Evolutionary conservation across 108 stramenopile species (phyloP).

Genomic region (Thalassiosira profunda): DNA sequence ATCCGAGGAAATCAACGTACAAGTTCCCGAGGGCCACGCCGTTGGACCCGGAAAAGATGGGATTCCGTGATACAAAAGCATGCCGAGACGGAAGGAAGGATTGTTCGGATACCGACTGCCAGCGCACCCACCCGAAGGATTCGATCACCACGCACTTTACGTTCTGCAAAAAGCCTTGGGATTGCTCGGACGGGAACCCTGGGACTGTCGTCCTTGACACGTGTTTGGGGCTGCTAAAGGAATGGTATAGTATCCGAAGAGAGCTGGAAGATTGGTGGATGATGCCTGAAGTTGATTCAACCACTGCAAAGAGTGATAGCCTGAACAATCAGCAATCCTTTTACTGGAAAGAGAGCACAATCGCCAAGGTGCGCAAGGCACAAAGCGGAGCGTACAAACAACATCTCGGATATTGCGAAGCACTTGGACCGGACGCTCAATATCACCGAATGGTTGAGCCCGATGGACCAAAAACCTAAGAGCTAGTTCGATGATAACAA

Average conservation of each 20-base stretch:
- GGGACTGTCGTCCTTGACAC: slow-evolving; percentile 41
- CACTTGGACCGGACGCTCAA: background rate
- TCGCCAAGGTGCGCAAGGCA: background rate
- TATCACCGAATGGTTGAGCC: slow-evolving; percentile 16
- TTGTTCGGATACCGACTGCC: slow-evolving; percentile 63
- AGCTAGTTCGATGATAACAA: too few species aligned
- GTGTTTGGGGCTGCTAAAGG: slow-evolving; percentile 37
- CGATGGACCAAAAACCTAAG: slow-evolving; percentile 3
- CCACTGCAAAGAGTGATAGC: too few species aligned
- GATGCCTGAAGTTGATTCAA: background rate
- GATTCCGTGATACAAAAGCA: slow-evolving; percentile 32
- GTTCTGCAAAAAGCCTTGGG: slow-evolving; percentile 76
- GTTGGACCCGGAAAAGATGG: slow-evolving; percentile 35
- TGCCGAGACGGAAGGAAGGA: slow-evolving; percentile 53
- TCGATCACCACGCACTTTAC: slow-evolving; percentile 68
- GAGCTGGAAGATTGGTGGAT: slow-evolving; percentile 55
- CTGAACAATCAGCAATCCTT: slow-evolving; percentile 1
- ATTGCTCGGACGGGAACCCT: slow-evolving; percentile 37
- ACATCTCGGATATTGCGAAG: slow-evolving; percentile 22
- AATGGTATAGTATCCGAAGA: slow-evolving; percentile 46
- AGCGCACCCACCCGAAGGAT: slow-evolving; percentile 41
- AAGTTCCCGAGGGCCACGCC: slow-evolving; percentile 46
- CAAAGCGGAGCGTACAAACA: slow-evolving; percentile 5
- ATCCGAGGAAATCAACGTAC: slow-evolving; percentile 44
- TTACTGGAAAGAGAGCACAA: slow-evolving; percentile 22